A percentile compares a stretch with the other conserved stretches of the same genome.
Evolutionary conservation across 208 protist species (phyloP).

Genomic region (Crithidia sp.): DNA sequence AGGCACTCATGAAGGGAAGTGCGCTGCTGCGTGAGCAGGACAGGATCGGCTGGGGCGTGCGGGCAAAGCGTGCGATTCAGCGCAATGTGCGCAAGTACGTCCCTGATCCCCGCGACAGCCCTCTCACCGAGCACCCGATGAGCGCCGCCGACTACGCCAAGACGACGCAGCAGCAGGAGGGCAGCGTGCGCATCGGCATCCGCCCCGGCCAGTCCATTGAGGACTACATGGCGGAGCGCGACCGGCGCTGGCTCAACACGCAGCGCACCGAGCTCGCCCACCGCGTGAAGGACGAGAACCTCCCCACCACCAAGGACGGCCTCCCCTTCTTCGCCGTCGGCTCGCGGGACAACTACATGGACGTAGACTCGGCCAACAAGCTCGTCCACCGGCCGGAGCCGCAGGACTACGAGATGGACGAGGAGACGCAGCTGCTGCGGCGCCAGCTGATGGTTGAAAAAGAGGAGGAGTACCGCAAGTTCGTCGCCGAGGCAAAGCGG

Average conservation of each 20-base stretch:
- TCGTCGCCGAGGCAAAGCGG: constrained; percentile 82
- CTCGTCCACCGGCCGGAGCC: constrained; percentile 57
- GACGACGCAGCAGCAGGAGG: constrained; percentile 75
- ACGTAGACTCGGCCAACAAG: constrained; percentile 68
- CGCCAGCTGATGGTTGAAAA: constrained; percentile 90
- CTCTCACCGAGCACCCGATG: constrained; percentile 81
- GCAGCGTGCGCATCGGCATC: constrained; percentile 79
- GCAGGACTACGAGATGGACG: constrained; percentile 84
- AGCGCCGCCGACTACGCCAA: constrained; percentile 64
- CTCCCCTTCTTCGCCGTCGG: constrained; percentile 66
- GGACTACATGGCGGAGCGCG: constrained; percentile 88
- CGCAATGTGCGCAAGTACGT: constrained; percentile 71
- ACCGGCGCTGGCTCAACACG: constrained; percentile 71
- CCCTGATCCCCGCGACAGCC: constrained; percentile 82
- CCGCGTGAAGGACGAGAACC: constrained; percentile 43
- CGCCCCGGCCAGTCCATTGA: constrained; percentile 84
- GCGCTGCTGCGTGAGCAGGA: constrained; percentile 12
- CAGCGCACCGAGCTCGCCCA: constrained; percentile 44
- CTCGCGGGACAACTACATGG: constrained; percentile 68
- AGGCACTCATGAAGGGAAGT: constrained; percentile 10
- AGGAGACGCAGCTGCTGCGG: constrained; percentile 78
- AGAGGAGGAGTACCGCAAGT: constrained; percentile 88
- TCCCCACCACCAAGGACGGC: constrained; percentile 75
- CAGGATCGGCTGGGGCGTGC: constrained; percentile 57
- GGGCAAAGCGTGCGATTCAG: constrained; percentile 61